Conservation (phyloP, 441 rosid species). For the Populus tomentosa region DNA sequence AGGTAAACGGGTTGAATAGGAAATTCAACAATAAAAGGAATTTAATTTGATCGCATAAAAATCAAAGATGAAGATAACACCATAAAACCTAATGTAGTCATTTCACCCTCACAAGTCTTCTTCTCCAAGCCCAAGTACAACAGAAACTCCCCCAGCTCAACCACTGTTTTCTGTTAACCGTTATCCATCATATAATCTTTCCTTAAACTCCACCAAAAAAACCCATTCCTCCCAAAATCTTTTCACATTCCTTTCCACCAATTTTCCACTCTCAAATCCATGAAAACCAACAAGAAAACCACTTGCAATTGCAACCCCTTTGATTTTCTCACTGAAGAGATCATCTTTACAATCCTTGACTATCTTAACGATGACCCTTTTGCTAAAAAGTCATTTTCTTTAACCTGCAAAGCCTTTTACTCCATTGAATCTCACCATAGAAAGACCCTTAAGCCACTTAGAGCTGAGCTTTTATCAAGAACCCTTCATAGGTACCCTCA, state of each 20-base stretch:
- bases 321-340: slow-evolving; percentile 72
- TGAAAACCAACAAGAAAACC: slow-evolving; percentile 46
- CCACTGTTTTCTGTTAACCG: slow-evolving; percentile 26
- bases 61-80: no score
- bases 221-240: background rate
- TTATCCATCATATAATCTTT: slow-evolving; percentile 6
- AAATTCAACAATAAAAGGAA: no score
- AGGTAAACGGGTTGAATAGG: background rate
- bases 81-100: no score
- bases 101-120: no score
- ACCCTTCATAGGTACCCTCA: no score
- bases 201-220: background rate
- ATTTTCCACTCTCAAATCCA: slow-evolving; percentile 6
- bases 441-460: slow-evolving; percentile 52
- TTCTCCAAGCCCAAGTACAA: no score
- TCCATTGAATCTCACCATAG: slow-evolving; percentile 59
- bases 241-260: background rate
- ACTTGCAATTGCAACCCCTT: slow-evolving; percentile 28
- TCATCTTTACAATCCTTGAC: slow-evolving; percentile 66
- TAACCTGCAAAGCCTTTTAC: slow-evolving; percentile 65
- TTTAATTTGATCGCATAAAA: no score
- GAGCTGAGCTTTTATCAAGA: slow-evolving; percentile 36
- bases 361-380: slow-evolving; percentile 42
- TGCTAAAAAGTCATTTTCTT: slow-evolving; percentile 69
- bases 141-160: background rate